These are phyloP conservation scores for Lepidium aucheri DNA, from an alignment of 345 rosid species.

Conservation along the genomic window DNA sequence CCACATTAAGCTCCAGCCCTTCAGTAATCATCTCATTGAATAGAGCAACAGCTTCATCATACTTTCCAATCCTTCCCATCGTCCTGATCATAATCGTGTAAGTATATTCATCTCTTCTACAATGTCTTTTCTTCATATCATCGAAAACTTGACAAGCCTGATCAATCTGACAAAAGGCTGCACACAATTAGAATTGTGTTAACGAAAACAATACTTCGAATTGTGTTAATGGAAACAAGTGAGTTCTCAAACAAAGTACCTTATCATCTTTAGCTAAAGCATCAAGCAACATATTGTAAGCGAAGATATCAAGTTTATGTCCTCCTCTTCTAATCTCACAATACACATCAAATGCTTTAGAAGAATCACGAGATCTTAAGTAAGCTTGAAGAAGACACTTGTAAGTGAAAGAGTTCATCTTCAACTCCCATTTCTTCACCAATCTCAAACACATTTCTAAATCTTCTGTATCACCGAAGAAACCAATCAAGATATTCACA, in stretches of 20 bases:
- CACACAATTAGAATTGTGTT: constrained; percentile 23
- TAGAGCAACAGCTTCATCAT: constrained; percentile 42
- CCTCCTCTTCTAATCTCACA: constrained; percentile 63
- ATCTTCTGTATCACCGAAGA: constrained; percentile 50
- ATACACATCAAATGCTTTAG: constrained; percentile 51
- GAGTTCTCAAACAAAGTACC: constrained; percentile 33
- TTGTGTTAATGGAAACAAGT: neutral
- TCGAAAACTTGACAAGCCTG: constrained; percentile 62
- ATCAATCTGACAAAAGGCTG: constrained; percentile 65
- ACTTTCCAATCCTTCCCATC: constrained; percentile 64
- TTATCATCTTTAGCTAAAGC: constrained; percentile 70
- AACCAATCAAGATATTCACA: constrained; percentile 65
- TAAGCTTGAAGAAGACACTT: constrained; percentile 80
- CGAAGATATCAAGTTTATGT: constrained; percentile 62
- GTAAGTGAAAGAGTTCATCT: constrained; percentile 68
- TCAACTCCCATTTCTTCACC: constrained; percentile 65
- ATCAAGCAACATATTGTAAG: constrained; percentile 84
- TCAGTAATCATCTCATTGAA: constrained; percentile 66
- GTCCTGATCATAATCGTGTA: constrained; percentile 85
- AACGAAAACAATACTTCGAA: neutral
- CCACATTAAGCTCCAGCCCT: constrained; percentile 43
- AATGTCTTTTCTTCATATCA: constrained; percentile 64
- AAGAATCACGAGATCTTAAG: constrained; percentile 53
- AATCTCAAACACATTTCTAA: constrained; percentile 45
- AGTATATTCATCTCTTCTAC: constrained; percentile 68